Evolutionary conservation across 73 alveolate genomes (phyloP).

Genomic region (Blepharisma japonicum): DNA sequence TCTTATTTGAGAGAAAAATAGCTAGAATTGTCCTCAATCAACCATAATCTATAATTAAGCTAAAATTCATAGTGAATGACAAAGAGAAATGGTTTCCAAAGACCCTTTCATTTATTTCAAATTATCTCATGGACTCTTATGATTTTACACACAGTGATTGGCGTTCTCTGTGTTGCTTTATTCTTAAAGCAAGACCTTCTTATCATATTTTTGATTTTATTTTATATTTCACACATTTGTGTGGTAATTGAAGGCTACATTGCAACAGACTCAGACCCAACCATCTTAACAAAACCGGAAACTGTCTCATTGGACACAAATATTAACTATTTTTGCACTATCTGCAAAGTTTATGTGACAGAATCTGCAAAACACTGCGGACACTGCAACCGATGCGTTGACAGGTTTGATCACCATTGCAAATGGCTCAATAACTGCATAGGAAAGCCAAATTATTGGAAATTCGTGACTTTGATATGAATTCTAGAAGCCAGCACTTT

Average conservation of each 20-base stretch:
- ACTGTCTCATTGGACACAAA: no score
- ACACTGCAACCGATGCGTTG: constrained; percentile 53
- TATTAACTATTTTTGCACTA: constrained; percentile 24
- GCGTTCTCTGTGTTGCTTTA: not conserved
- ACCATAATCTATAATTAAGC: no score
- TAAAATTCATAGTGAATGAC: not conserved
- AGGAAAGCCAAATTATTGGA: constrained; percentile 41
- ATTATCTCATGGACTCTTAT: not conserved
- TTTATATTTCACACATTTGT: not conserved
- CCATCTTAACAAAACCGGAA: no score
- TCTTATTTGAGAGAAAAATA: no score
- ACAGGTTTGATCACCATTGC: constrained; percentile 59
- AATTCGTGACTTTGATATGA: constrained; percentile 11
- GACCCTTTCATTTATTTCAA: constrained; percentile 14
- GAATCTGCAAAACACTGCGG: constrained; percentile 55
- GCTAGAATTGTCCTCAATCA: no score
- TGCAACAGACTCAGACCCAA: constrained; percentile 1
- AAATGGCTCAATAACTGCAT: constrained; percentile 62
- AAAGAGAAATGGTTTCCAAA: constrained; percentile 20
- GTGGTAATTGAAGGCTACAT: not conserved
- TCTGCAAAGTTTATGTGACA: constrained; percentile 43
- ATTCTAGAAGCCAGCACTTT: not conserved
- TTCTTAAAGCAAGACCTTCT: not conserved
- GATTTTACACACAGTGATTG: not conserved
- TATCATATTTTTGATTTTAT: constrained; percentile 9